Percentiles rank a stretch among this genome's conserved stretches.
Evolutionary conservation across 495 filamentous ascomycete species (phyloP).

Genomic region (Xylaria cubensis): DNA sequence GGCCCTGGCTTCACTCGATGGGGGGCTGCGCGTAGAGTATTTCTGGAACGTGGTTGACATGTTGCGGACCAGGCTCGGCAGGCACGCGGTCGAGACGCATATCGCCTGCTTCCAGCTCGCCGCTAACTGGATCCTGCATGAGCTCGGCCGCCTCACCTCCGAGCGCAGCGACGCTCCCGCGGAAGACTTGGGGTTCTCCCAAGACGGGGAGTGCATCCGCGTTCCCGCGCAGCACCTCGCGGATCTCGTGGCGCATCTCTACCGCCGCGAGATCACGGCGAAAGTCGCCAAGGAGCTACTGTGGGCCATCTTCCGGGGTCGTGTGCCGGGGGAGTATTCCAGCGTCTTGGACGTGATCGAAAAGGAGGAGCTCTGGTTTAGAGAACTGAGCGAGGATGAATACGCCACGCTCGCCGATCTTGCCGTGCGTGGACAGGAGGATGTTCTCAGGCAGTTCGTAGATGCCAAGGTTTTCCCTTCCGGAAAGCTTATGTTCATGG

Average conservation of each 20-base stretch:
- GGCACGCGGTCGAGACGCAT: constrained; percentile 26
- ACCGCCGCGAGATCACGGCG: constrained; percentile 73
- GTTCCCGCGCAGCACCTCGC: constrained; percentile 69
- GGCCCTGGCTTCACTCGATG: constrained; percentile 77
- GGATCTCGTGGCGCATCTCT: constrained; percentile 68
- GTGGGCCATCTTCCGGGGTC: constrained; percentile 57
- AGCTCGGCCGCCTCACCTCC: constrained; percentile 75
- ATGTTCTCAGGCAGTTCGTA: constrained; percentile 73
- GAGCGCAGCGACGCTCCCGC: constrained; percentile 44
- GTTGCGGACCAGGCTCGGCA: constrained; percentile 51
- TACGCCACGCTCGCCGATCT: constrained; percentile 63
- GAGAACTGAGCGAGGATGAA: constrained; percentile 63
- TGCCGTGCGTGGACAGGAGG: constrained; percentile 58
- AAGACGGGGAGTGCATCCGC: constrained; percentile 50
- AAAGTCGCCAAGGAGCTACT: constrained; percentile 78
- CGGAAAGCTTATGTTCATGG: constrained; percentile 84
- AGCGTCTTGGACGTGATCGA: constrained; percentile 67
- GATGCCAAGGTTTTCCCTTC: constrained; percentile 64
- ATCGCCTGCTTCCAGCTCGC: constrained; percentile 46
- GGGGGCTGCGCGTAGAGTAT: constrained; percentile 81
- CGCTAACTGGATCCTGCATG: constrained; percentile 81
- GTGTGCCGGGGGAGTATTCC: constrained; percentile 53
- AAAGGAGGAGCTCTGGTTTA: constrained; percentile 68
- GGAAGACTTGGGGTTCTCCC: constrained; percentile 47
- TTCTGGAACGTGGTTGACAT: constrained; percentile 75